Conservation (phyloP, 192 early-diverging fungal genomes). For the Bifiguratus adelaidae region DNA sequence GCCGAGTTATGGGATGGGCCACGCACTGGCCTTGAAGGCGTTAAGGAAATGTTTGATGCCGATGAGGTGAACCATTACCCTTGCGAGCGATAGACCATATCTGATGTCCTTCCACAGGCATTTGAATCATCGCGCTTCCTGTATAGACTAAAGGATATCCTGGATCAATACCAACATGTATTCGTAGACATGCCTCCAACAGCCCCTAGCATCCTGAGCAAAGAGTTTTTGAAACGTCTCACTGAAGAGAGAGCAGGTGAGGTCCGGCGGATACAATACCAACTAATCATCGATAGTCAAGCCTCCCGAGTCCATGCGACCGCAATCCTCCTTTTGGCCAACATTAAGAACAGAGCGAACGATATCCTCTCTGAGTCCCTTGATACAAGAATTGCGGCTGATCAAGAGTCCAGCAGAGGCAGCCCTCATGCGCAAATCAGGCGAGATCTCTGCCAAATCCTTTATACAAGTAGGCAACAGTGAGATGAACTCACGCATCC, state of each 20-base stretch:
- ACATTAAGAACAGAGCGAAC: no score
- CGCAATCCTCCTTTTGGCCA: no score
- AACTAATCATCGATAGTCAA: no score
- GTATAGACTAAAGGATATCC: neutral
- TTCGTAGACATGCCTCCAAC: slow-evolving; percentile 12
- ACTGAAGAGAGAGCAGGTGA: no score
- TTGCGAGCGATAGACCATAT: neutral
- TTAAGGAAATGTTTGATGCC: slow-evolving; percentile 66
- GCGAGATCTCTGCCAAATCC: slow-evolving; percentile 66
- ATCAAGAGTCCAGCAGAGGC: slow-evolving; percentile 75
- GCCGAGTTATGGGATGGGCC: slow-evolving; percentile 92
- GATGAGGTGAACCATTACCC: slow-evolving; percentile 48
- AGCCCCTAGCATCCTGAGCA: slow-evolving; percentile 1
- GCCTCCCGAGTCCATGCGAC: no score
- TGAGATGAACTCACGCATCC: neutral
- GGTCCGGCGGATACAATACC: no score
- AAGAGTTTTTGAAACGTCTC: no score
- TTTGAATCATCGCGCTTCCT: slow-evolving; percentile 14
- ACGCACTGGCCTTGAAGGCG: slow-evolving; percentile 70
- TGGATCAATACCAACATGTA: slow-evolving; percentile 7
- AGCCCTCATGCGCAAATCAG: slow-evolving; percentile 63
- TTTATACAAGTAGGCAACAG: slow-evolving; percentile 46
- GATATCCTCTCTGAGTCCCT: slow-evolving; percentile 47
- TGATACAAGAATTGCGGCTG: slow-evolving; percentile 63
- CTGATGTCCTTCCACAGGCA: slow-evolving; percentile 4